Evolutionary conservation across 2,329 filamentous ascomycete genomes (phyloP).

Genomic region (Colletotrichum gloeosporioides): DNA sequence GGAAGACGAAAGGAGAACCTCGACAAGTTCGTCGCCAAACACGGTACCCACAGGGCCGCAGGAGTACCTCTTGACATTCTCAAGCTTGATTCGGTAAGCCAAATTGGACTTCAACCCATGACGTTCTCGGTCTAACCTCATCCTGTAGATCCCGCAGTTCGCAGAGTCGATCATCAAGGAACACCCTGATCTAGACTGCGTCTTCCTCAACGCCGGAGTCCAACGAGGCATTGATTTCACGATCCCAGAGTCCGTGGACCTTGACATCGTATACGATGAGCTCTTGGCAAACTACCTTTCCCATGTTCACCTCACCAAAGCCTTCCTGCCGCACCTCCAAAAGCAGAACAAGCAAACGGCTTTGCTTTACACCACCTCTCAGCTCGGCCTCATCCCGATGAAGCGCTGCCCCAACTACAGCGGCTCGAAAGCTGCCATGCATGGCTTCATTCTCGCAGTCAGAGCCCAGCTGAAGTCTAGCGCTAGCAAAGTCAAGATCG

Average conservation of each 20-base stretch:
- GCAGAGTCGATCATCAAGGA: slow-evolving; percentile 25
- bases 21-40: slow-evolving; percentile 48
- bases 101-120: neutral
- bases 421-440: slow-evolving; percentile 30
- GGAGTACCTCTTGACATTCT: slow-evolving; percentile 21
- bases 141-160: neutral
- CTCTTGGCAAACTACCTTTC: slow-evolving; percentile 33
- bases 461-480: slow-evolving; percentile 20
- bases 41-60: slow-evolving; percentile 44
- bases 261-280: slow-evolving; percentile 32
- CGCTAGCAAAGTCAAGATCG: slow-evolving; percentile 21
- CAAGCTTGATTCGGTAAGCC: neutral
- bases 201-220: slow-evolving; percentile 63
- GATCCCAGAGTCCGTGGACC: slow-evolving; percentile 28
- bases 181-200: slow-evolving; percentile 58
- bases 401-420: slow-evolving; percentile 29
- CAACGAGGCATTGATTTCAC: slow-evolving; percentile 51
- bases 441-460: slow-evolving; percentile 29
- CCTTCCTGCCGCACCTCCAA: slow-evolving; percentile 31
- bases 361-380: slow-evolving; percentile 25
- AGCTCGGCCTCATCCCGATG: slow-evolving; percentile 17
- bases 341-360: slow-evolving; percentile 12
- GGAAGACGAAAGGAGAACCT: slow-evolving; percentile 55
- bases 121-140: neutral
- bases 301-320: slow-evolving; percentile 29